Conservation (phyloP, 2,329 filamentous ascomycete genomes). For the Waltergamsia citrina region DNA sequence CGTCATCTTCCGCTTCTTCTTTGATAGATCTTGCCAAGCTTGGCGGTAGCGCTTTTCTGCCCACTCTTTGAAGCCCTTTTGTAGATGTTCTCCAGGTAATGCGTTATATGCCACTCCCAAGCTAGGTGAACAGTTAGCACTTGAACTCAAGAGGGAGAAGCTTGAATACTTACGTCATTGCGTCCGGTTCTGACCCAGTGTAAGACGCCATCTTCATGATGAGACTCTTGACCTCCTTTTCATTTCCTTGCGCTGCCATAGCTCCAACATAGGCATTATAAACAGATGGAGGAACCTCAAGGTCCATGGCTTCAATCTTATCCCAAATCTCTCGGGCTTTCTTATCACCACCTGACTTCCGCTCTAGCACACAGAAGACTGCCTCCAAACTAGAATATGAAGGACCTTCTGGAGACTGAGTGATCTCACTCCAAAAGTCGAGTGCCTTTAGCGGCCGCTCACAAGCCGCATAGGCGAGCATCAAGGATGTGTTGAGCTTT, state of each 20-base stretch:
- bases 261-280: constrained; percentile 72
- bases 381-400: constrained; percentile 72
- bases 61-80: constrained; percentile 67
- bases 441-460: constrained; percentile 58
- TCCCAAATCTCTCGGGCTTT: constrained; percentile 61
- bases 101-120: constrained; percentile 71
- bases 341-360: constrained; percentile 44
- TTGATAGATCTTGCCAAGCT: constrained; percentile 58
- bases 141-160: not conserved
- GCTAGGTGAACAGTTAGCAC: constrained; percentile 26
- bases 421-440: constrained; percentile 77
- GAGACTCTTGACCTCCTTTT: constrained; percentile 57
- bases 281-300: constrained; percentile 65
- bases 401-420: constrained; percentile 76
- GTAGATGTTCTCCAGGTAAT: constrained; percentile 53
- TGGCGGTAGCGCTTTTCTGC: constrained; percentile 57
- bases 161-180: constrained; percentile 53
- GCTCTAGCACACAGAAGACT: constrained; percentile 71
- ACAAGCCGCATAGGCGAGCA: constrained; percentile 72
- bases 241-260: constrained; percentile 61
- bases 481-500: constrained; percentile 69
- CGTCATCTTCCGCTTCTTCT: constrained; percentile 35
- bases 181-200: constrained; percentile 58
- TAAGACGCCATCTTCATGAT: constrained; percentile 58
- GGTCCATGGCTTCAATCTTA: constrained; percentile 62